phyloP scores from a whole-genome alignment of 1,139 yeast species.

The Blastobotrys aristatus region DNA sequence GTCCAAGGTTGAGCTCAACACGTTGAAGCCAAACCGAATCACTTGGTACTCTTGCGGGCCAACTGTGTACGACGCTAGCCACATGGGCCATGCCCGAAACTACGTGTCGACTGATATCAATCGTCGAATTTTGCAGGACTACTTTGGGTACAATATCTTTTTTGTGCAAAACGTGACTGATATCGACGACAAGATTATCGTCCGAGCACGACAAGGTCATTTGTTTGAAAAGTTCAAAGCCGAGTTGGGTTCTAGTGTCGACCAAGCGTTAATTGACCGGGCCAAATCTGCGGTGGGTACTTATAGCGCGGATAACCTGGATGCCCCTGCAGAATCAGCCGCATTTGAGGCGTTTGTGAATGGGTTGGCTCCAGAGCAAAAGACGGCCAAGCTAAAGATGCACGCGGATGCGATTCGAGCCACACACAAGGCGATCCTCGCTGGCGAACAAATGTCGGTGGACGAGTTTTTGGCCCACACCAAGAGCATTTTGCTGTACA shows the following conservation, averaged over 20 bases:
- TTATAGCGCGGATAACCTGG: conserved; percentile 57
- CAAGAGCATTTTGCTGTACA: conserved; percentile 70
- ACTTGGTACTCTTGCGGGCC: conserved; percentile 99
- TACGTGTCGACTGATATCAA: conserved; percentile 92
- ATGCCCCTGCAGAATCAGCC: conserved; percentile 35
- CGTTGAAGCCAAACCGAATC: conserved; percentile 55
- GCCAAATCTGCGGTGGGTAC: conserved; percentile 42
- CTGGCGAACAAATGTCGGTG: conserved; percentile 25
- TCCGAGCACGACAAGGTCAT: conserved; percentile 87
- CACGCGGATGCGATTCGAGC: conserved; percentile 57
- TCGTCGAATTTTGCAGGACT: conserved; percentile 80
- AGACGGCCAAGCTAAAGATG: conserved; percentile 81
- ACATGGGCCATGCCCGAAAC: conserved; percentile 99
- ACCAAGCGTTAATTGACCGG: conserved; percentile 39
- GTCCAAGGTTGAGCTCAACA: conserved; percentile 68
- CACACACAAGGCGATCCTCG: conserved; percentile 42
- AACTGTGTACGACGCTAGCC: conserved; percentile 94
- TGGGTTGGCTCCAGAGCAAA: conserved; percentile 40
- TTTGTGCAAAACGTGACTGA: conserved; percentile 97
- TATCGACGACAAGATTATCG: conserved; percentile 92
- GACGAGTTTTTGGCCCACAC: conserved; percentile 46
- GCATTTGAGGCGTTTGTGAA: conserved; percentile 51
- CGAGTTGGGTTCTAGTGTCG: conserved; percentile 27
- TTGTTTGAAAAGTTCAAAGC: conserved; percentile 56
- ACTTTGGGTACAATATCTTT: conserved; percentile 79